Conservation (phyloP, 352 stramenopile genomes). For the Globisporangium orthogonon region DNA sequence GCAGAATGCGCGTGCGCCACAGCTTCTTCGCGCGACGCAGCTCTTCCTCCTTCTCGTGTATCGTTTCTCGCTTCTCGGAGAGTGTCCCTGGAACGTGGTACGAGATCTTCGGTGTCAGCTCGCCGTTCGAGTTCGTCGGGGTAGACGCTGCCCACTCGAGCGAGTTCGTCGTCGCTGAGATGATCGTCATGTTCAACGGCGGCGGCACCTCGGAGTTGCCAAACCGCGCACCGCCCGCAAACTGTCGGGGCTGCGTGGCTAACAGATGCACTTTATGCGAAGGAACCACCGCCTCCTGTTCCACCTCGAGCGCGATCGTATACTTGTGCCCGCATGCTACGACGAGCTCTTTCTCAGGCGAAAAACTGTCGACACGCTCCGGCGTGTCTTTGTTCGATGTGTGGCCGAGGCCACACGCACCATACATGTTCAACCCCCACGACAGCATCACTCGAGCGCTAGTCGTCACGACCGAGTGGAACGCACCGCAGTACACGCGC, state of each 20-base stretch:
- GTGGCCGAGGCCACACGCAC: conserved; percentile 71
- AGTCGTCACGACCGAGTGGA: conserved; percentile 72
- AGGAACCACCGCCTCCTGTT: conserved; percentile 9
- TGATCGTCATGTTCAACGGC: conserved; percentile 12
- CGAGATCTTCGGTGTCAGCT: conserved; percentile 3
- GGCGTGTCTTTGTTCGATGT: conserved; percentile 76
- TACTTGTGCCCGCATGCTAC: conserved; percentile 81
- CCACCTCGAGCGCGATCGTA: conserved; percentile 61
- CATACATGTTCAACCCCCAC: conserved; percentile 79
- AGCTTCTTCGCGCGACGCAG: conserved; percentile 77
- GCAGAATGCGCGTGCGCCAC: conserved; percentile 71
- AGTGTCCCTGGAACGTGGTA: neutral
- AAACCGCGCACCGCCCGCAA: neutral
- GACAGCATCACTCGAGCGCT: conserved; percentile 58
- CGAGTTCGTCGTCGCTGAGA: neutral
- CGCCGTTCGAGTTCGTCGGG: conserved; percentile 7
- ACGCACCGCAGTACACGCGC: conserved; percentile 71
- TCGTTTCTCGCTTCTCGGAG: conserved; percentile 28
- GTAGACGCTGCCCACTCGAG: conserved; percentile 11
- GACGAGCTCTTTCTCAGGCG: conserved; percentile 36
- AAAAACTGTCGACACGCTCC: conserved; percentile 73
- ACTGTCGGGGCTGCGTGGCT: conserved; percentile 9
- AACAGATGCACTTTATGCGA: conserved; percentile 10
- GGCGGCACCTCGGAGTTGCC: neutral
- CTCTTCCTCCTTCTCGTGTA: conserved; percentile 79